Evolutionary conservation across 768 basidiomycete genomes (phyloP), one percentile per base, ranked within the genome.

Genomic region (Podaxis sp.): DNA sequence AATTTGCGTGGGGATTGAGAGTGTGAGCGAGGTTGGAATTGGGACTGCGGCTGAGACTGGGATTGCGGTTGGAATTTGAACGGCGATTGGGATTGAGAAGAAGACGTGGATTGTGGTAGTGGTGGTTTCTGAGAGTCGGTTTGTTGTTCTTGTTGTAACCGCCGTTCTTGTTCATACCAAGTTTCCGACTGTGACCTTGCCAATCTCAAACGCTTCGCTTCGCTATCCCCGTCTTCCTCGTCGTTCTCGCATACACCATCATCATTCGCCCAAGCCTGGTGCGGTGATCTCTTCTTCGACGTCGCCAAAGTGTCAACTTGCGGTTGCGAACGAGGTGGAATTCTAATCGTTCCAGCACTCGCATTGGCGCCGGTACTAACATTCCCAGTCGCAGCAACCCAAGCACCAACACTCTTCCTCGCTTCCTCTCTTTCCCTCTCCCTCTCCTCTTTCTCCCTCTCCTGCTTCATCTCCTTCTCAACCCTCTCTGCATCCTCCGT

Each of bases 241-340:
- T 53, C 37, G 8, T 56, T 27, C 8, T 64, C 37, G 9, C 29
- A 22, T 55, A 33, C 27, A 22, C 36, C 38, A n/a, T 61, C 53
- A 8, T 61, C 60, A 8, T 61, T 43, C 22, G 60, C 57, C 64
- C 64, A 65, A 25, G 61, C 61, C 24, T 65, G 40, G 2, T 62
- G 56, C 6, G 64, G 57, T n/a, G 60, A 58, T n/a, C 56, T 40
- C 38, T 65, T 56, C 60, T 53, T 61, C 25, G 55, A 5, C 8
- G 24, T 40, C 24, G 46, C 43, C 17, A 2, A 19, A 8, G n/a
- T 46, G 3, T 46, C 43, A n/a, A 17, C 43, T 33, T n/a, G 36
- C 38, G 33, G 33, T 33, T 33, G 33, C 49, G 29, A 17, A 33
- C 7, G 11, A 6, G 51, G 29, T 33, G 59, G 40, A 12, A 60